Evolutionary conservation across 345 rosid genomes (phyloP).

Genomic region (Lepidium sativum): DNA sequence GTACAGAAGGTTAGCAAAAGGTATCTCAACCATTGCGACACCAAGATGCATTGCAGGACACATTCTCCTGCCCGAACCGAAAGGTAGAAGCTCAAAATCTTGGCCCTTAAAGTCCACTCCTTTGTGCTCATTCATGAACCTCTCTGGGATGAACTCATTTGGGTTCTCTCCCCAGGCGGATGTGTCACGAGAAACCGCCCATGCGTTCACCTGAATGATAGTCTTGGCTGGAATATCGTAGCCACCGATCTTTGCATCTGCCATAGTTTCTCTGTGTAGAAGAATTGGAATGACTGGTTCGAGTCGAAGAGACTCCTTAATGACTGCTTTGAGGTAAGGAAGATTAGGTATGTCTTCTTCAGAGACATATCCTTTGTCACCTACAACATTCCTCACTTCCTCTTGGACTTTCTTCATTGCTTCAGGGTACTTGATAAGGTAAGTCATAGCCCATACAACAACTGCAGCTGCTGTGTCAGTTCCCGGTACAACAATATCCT

Average conservation of each 20-base stretch:
- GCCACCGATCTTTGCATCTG: constrained; percentile 26
- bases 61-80: constrained; percentile 24
- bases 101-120: constrained; percentile 26
- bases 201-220: constrained; percentile 24
- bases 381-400: constrained; percentile 24
- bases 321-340: constrained; percentile 21
- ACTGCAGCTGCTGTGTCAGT: constrained; percentile 31
- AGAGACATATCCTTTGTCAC: constrained; percentile 23
- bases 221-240: constrained; percentile 25
- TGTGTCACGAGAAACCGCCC: constrained; percentile 29
- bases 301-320: constrained; percentile 22
- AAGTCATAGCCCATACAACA: constrained; percentile 36
- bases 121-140: constrained; percentile 22
- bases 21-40: constrained; percentile 26
- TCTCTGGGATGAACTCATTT: constrained; percentile 22
- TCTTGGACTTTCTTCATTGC: constrained; percentile 29
- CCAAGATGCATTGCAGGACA: constrained; percentile 29
- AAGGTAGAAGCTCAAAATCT: constrained; percentile 25
- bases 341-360: constrained; percentile 27
- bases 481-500: constrained; percentile 32
- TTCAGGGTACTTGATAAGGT: constrained; percentile 28
- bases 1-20: constrained; percentile 23
- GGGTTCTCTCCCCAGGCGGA: constrained; percentile 26
- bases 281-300: constrained; percentile 29
- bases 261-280: constrained; percentile 22